Percentiles rank a stretch among this genome's conserved stretches.
Conservation (phyloP, 352 stramenopile genomes). For the Peronospora belbahrii region DNA sequence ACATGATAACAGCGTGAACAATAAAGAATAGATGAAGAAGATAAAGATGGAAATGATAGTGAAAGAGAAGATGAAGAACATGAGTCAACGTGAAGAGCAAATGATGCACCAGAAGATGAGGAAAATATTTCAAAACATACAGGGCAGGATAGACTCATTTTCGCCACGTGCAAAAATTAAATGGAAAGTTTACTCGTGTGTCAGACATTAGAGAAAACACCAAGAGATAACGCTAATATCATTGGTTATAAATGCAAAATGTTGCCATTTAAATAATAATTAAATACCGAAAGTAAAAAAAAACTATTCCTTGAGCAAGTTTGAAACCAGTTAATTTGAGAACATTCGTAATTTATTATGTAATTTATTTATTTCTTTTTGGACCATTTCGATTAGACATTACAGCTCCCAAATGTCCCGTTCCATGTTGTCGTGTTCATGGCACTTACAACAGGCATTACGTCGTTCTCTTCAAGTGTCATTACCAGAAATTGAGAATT, state of each 20-base stretch:
- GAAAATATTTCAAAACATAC: constrained; percentile 40
- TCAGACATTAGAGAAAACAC: too few relatives aligned
- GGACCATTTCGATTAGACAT: too few relatives aligned
- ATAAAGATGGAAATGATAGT: constrained; percentile 7
- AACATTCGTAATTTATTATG: too few relatives aligned
- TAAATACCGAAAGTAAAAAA: too few relatives aligned
- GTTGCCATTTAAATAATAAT: too few relatives aligned
- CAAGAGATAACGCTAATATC: too few relatives aligned
- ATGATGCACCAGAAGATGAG: constrained; percentile 12
- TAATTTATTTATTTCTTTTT: too few relatives aligned
- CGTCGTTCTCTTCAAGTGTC: constrained; percentile 29
- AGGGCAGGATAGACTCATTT: constrained; percentile 41
- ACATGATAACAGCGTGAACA: constrained; percentile 61
- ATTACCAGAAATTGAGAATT: constrained; percentile 24
- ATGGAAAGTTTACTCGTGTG: neutral
- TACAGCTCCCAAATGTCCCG: neutral
- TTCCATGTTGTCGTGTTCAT: constrained; percentile 38
- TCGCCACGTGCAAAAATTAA: neutral
- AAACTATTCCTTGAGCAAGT: too few relatives aligned
- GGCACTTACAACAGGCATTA: constrained; percentile 42
- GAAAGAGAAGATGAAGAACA: constrained; percentile 32
- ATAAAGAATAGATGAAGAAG: constrained; percentile 9
- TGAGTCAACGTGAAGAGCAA: constrained; percentile 48
- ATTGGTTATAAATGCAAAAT: too few relatives aligned
- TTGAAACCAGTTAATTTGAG: too few relatives aligned